These are phyloP conservation scores for Phytophthora ramorum DNA, from an alignment of 352 stramenopile species.

Conservation along the genomic window DNA sequence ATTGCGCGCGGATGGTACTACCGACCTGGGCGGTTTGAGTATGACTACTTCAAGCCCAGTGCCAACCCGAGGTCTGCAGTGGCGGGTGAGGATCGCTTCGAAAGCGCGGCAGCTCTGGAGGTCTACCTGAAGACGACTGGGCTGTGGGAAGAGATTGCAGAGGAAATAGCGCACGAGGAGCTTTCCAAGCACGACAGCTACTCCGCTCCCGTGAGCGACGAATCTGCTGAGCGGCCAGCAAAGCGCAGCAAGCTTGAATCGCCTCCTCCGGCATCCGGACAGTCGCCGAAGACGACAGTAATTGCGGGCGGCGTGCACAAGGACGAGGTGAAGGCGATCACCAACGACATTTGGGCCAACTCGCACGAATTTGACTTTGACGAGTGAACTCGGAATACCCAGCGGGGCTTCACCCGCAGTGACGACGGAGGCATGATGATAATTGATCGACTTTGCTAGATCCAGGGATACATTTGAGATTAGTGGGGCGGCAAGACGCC, in stretches of 20 bases:
- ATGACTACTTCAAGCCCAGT: slow-evolving; percentile 85
- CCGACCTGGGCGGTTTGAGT: slow-evolving; percentile 78
- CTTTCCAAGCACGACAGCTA: slow-evolving; percentile 11
- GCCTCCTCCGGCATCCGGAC: slow-evolving; percentile 14
- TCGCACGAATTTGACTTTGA: slow-evolving; percentile 83
- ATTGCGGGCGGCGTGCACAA: slow-evolving; percentile 39
- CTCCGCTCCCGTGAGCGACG: not conserved
- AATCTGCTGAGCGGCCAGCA: slow-evolving; percentile 11
- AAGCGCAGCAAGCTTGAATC: slow-evolving; percentile 43
- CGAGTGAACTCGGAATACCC: slow-evolving; percentile 27
- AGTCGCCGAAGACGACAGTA: slow-evolving; percentile 39
- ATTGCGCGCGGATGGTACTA: slow-evolving; percentile 69
- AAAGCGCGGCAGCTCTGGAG: slow-evolving; percentile 71
- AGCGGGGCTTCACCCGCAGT: slow-evolving; percentile 4
- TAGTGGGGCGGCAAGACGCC: slow-evolving; percentile 15
- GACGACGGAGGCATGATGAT: slow-evolving; percentile 14
- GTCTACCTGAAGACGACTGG: slow-evolving; percentile 70
- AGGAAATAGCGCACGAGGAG: slow-evolving; percentile 34
- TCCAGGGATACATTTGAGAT: slow-evolving; percentile 35
- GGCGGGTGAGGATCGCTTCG: slow-evolving; percentile 80
- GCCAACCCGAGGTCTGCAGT: slow-evolving; percentile 52
- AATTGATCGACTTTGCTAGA: slow-evolving; percentile 30
- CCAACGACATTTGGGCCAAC: slow-evolving; percentile 86
- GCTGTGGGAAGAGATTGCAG: slow-evolving; percentile 66
- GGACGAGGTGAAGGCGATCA: slow-evolving; percentile 65